These are phyloP conservation scores for Pleurotus eryngii DNA, from an alignment of 768 basidiomycete genomes.

Conservation along the genomic window DNA sequence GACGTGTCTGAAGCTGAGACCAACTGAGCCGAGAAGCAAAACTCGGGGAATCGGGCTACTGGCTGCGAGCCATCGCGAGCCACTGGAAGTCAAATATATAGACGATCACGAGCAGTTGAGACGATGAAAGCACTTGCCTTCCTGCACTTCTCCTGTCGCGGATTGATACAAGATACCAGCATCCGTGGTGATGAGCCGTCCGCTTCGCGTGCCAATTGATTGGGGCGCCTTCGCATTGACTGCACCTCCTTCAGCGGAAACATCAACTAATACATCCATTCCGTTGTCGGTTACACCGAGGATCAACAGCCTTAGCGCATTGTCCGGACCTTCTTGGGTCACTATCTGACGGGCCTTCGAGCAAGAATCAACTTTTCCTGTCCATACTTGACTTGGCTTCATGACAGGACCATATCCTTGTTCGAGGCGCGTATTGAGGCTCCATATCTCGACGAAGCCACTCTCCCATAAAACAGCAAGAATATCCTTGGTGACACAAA, in stretches of 20 bases:
- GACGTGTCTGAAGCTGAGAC: constrained; percentile 16
- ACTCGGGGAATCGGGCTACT: constrained; percentile 49
- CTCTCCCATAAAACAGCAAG: constrained; percentile 68
- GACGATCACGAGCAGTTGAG: neutral
- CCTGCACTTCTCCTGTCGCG: constrained; percentile 43
- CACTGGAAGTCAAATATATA: neutral
- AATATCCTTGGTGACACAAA: constrained; percentile 54
- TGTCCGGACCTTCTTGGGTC: constrained; percentile 5
- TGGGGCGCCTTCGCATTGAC: constrained; percentile 5
- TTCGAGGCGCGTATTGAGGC: constrained; percentile 58
- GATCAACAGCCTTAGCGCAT: constrained; percentile 25
- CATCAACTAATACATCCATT: constrained; percentile 30
- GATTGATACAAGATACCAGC: constrained; percentile 38
- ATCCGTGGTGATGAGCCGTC: constrained; percentile 41
- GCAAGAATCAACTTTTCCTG: constrained; percentile 17
- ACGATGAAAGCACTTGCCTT: constrained; percentile 30
- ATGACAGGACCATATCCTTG: constrained; percentile 57
- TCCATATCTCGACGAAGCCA: constrained; percentile 69
- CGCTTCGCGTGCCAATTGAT: constrained; percentile 38
- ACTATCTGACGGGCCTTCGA: constrained; percentile 26
- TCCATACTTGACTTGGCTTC: constrained; percentile 45
- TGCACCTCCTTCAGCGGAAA: constrained; percentile 18
- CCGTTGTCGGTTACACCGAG: constrained; percentile 36
- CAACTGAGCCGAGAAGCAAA: constrained; percentile 49
- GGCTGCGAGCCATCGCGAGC: neutral